phyloP scores from a whole-genome alignment of 345 rosid species.

The Euclidium syriacum region DNA sequence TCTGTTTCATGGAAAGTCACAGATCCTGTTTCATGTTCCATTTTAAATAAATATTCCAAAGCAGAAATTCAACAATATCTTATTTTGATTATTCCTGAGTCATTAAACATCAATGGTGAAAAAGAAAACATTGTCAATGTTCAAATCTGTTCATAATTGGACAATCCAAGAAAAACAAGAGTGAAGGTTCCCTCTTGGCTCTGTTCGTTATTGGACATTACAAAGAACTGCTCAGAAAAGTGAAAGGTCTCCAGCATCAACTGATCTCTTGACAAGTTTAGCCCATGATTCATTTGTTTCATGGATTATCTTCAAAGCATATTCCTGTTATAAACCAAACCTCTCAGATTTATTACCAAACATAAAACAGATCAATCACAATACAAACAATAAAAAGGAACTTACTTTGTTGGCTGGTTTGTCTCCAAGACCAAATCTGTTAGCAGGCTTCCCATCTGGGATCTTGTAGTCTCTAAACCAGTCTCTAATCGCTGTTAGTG shows the following conservation, averaged over 20 bases:
- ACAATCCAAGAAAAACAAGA: constrained; percentile 14
- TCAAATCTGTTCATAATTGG: neutral
- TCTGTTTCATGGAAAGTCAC: neutral
- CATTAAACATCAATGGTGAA: constrained; percentile 11
- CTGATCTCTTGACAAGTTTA: constrained; percentile 69
- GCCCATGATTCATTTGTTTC: constrained; percentile 89
- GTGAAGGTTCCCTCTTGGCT: neutral
- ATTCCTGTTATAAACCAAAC: constrained; percentile 43
- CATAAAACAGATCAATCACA: neutral
- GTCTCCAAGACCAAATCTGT: constrained; percentile 92
- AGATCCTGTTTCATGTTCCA: neutral
- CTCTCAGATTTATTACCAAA: neutral
- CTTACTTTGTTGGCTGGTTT: constrained; percentile 81
- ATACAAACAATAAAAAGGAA: neutral
- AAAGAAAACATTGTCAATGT: constrained; percentile 14
- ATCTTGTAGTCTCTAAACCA: constrained; percentile 98
- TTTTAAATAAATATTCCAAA: neutral
- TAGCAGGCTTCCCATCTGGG: constrained; percentile 98
- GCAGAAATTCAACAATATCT: neutral
- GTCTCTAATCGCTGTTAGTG: constrained; percentile 78
- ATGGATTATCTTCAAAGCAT: constrained; percentile 68
- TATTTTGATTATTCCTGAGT: constrained; percentile 6
- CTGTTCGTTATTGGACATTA: neutral
- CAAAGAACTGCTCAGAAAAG: constrained; percentile 34
- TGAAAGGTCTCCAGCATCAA: constrained; percentile 60